Evolutionary conservation across 768 basidiomycete genomes (phyloP).

Genomic region (Leccinum boreale): DNA sequence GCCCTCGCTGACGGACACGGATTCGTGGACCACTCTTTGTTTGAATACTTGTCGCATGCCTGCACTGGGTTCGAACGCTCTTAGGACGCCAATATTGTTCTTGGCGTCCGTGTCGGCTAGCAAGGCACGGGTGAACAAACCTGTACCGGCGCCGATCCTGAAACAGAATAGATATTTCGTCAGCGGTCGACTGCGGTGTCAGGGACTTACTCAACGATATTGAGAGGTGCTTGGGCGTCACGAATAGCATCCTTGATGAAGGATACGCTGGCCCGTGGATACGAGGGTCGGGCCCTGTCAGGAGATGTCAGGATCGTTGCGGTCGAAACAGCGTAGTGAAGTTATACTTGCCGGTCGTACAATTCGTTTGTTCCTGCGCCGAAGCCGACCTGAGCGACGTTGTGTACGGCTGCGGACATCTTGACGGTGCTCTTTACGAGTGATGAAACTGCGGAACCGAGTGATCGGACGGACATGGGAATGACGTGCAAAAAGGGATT

Average conservation of each 20-base stretch:
- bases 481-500: not conserved
- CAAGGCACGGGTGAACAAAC: constrained; percentile 83
- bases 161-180: not conserved
- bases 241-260: constrained; percentile 53
- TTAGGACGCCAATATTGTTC: constrained; percentile 47
- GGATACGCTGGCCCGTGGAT: constrained; percentile 60
- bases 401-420: constrained; percentile 51
- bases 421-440: constrained; percentile 5
- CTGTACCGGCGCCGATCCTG: constrained; percentile 83
- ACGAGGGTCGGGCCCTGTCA: constrained; percentile 74
- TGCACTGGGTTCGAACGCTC: constrained; percentile 78
- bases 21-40: constrained; percentile 50
- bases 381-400: constrained; percentile 70
- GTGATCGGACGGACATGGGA: not conserved
- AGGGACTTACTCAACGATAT: constrained; percentile 63
- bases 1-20: constrained; percentile 57
- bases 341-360: constrained; percentile 57
- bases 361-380: constrained; percentile 78
- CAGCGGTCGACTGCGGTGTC: not conserved
- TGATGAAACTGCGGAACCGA: not conserved
- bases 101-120: constrained; percentile 60
- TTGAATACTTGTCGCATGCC: constrained; percentile 81
- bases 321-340: not conserved
- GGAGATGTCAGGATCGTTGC: not conserved
- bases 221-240: constrained; percentile 39